phyloP scores from a whole-genome alignment of 2,329 filamentous ascomycete species.

The Alternaria arbusti region DNA sequence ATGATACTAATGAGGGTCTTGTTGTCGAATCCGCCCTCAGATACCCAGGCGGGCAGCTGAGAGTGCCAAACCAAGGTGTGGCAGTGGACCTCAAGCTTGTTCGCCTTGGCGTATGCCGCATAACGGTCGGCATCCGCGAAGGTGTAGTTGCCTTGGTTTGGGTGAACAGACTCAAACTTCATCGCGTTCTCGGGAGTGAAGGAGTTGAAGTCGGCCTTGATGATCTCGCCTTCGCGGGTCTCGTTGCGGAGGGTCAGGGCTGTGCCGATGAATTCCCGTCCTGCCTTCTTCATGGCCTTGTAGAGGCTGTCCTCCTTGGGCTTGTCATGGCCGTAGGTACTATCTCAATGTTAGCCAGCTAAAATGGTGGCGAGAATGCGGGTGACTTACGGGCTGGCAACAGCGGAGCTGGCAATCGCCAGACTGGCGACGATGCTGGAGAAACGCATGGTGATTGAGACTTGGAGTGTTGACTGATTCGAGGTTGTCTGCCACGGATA shows the following conservation, averaged over 20 bases:
- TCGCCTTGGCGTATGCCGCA: conserved; percentile 42
- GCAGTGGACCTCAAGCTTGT: conserved; percentile 47
- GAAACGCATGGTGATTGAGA: conserved; percentile 32
- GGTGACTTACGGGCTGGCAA: conserved; percentile 24
- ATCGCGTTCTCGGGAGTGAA: conserved; percentile 31
- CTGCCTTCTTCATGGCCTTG: conserved; percentile 32
- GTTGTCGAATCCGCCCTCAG: conserved; percentile 47
- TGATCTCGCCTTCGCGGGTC: conserved; percentile 29
- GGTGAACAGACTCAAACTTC: conserved; percentile 50
- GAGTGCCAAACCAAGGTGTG: conserved; percentile 53
- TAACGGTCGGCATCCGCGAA: conserved; percentile 46
- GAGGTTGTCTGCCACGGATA: conserved; percentile 13
- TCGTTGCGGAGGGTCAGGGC: conserved; percentile 36
- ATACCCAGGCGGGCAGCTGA: conserved; percentile 51
- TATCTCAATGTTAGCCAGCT: background rate
- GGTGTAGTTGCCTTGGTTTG: conserved; percentile 47
- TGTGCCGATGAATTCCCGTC: conserved; percentile 33
- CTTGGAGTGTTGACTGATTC: background rate
- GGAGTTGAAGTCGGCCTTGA: conserved; percentile 39
- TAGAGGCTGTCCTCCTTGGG: conserved; percentile 25
- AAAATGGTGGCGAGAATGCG: background rate
- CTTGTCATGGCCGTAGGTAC: conserved; percentile 11
- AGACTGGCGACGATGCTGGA: conserved; percentile 31
- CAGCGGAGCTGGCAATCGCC: conserved; percentile 28
- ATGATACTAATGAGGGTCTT: conserved; percentile 50